These are phyloP conservation scores for Chlamydomonas schloesseri DNA, from an alignment of 139 green algal species.

Conservation along the genomic window DNA sequence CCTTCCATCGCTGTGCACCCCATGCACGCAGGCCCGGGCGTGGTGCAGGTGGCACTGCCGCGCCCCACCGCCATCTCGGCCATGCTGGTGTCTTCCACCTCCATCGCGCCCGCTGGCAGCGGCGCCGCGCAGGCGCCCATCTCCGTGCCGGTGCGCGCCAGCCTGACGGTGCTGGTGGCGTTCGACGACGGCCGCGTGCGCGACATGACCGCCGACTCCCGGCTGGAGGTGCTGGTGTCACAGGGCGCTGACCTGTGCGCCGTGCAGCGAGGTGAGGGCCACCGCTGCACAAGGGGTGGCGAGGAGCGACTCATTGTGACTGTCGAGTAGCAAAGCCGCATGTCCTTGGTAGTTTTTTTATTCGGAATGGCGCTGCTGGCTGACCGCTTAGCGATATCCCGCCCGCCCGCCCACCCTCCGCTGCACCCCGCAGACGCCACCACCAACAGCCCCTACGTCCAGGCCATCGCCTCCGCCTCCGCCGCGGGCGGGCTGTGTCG, in stretches of 20 bases:
- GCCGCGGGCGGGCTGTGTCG: not conserved
- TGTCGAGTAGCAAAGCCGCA: no score
- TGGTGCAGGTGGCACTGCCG: slow-evolving; percentile 40
- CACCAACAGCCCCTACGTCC: not conserved
- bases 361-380: no score
- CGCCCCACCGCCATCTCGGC: slow-evolving; percentile 34
- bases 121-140: slow-evolving; percentile 49
- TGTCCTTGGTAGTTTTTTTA: no score
- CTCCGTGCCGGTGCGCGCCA: slow-evolving; percentile 19
- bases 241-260: slow-evolving; percentile 46
- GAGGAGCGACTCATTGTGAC: no score
- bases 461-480: not conserved
- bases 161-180: slow-evolving; percentile 30
- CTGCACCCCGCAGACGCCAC: not conserved
- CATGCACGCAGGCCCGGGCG: slow-evolving; percentile 45
- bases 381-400: no score
- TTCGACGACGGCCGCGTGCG: slow-evolving; percentile 52
- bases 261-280: slow-evolving; percentile 1
- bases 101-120: slow-evolving; percentile 37
- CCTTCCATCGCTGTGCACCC: no score
- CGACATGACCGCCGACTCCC: slow-evolving; percentile 50
- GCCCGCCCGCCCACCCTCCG: no score
- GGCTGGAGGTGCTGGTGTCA: slow-evolving; percentile 22
- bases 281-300: no score
- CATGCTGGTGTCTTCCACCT: slow-evolving; percentile 12